A percentile compares a stretch with the other conserved stretches of the same genome.
These are phyloP conservation scores for Betula pendula DNA, from an alignment of 306 rosid genomes.

Conservation along the genomic window DNA sequence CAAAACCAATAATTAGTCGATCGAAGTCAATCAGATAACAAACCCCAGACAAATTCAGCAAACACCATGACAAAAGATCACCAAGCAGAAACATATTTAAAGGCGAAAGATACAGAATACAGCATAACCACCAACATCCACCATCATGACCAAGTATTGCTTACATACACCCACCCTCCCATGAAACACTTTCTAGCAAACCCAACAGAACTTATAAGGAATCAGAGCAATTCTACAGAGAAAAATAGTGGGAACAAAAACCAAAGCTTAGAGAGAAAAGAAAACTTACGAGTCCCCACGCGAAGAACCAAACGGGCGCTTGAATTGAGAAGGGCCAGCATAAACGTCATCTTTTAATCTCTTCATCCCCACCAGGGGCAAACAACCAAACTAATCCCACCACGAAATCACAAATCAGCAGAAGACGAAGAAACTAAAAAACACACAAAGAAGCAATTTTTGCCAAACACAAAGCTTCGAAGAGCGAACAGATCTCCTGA, in stretches of 20 bases:
- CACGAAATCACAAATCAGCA: not conserved
- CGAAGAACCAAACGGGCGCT: slow-evolving; percentile 60
- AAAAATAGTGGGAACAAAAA: not conserved
- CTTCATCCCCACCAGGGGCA: slow-evolving; percentile 5
- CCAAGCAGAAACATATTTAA: slow-evolving; percentile 18
- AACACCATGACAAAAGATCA: not conserved
- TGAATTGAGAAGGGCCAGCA: slow-evolving; percentile 56
- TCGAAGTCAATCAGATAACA: slow-evolving; percentile 28
- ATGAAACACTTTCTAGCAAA: slow-evolving; percentile 4
- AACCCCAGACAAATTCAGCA: slow-evolving; percentile 30
- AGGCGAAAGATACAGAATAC: not conserved
- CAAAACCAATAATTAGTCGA: slow-evolving; percentile 18
- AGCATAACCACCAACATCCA: slow-evolving; percentile 4
- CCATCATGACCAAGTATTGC: slow-evolving; percentile 18
- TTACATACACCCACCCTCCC: slow-evolving; percentile 13
- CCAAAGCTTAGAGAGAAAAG: slow-evolving; percentile 8
- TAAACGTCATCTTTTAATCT: slow-evolving; percentile 45
- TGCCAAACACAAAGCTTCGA: not conserved
- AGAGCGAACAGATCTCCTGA: slow-evolving; percentile 31
- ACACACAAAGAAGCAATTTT: not conserved
- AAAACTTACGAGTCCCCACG: slow-evolving; percentile 67
- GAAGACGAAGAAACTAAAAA: not conserved
- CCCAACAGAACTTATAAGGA: slow-evolving; percentile 23
- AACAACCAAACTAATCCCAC: not conserved
- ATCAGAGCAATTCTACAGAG: slow-evolving; percentile 21